phyloP scores from a whole-genome alignment of 495 filamentous ascomycete species.

The Pseudoneurospora amorphoporcata region DNA sequence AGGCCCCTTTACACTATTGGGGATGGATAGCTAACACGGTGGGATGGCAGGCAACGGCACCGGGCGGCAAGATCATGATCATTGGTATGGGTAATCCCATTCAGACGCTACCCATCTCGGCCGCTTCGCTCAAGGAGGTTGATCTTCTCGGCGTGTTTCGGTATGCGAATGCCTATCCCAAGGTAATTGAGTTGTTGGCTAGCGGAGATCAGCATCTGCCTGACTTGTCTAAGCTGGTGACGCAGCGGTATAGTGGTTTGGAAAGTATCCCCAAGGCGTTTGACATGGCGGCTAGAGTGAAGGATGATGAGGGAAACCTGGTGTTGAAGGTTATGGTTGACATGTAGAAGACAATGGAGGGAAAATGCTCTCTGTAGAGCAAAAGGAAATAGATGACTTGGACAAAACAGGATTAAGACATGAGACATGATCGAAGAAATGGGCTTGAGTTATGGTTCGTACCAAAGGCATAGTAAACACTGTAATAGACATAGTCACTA shows the following conservation, averaged over 20 bases:
- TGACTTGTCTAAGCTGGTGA: slow-evolving; percentile 55
- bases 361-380: background rate
- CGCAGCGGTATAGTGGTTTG: slow-evolving; percentile 49
- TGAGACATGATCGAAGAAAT: background rate
- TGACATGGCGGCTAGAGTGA: slow-evolving; percentile 40
- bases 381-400: background rate
- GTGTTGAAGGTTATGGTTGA: slow-evolving; percentile 47
- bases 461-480: background rate
- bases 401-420: background rate
- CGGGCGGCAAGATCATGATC: slow-evolving; percentile 74
- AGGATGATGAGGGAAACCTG: slow-evolving; percentile 40
- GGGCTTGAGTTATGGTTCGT: background rate
- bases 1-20: background rate
- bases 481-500: background rate
- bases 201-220: slow-evolving; percentile 45
- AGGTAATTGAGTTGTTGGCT: slow-evolving; percentile 61
- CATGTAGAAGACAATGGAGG: slow-evolving; percentile 16
- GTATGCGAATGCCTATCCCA: slow-evolving; percentile 76
- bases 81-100: slow-evolving; percentile 93
- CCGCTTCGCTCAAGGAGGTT: slow-evolving; percentile 80
- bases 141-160: slow-evolving; percentile 87
- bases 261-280: slow-evolving; percentile 36
- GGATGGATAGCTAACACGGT: background rate
- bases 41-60: slow-evolving; percentile 43
- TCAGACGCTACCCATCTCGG: slow-evolving; percentile 76